These are phyloP conservation scores for Pecoramyces ruminantium DNA, from an alignment of 192 early-diverging fungal species.

Conservation along the genomic window DNA sequence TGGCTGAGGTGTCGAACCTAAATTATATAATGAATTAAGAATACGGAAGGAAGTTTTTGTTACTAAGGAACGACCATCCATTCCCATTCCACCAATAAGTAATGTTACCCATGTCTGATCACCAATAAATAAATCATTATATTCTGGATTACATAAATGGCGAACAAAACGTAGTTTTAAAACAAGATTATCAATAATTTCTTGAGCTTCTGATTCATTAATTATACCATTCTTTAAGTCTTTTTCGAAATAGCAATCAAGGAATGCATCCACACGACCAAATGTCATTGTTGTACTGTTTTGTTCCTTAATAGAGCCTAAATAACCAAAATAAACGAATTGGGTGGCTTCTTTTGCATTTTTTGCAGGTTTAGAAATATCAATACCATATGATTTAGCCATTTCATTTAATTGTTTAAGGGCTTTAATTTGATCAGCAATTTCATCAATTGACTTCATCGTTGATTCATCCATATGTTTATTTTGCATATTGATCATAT, in stretches of 20 bases:
- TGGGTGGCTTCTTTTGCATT: slow-evolving; percentile 5
- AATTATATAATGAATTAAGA: slow-evolving; percentile 4
- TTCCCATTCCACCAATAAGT: not conserved
- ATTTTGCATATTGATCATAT: slow-evolving; percentile 3
- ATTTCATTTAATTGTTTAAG: slow-evolving; percentile 1
- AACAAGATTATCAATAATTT: slow-evolving; percentile 5
- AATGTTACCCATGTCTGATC: slow-evolving; percentile 7
- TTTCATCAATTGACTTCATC: slow-evolving; percentile 1
- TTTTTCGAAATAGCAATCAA: slow-evolving; percentile 2
- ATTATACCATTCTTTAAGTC: slow-evolving; percentile 2
- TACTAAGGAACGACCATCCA: slow-evolving; percentile 1
- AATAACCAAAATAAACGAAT: slow-evolving; percentile 4
- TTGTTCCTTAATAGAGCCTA: slow-evolving; percentile 5
- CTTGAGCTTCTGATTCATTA: slow-evolving; percentile 5
- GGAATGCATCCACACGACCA: slow-evolving; percentile 7
- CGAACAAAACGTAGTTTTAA: slow-evolving; percentile 7
- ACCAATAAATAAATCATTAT: slow-evolving; percentile 8
- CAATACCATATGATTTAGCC: slow-evolving; percentile 7
- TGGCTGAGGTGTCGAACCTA: slow-evolving; percentile 5
- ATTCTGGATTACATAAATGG: slow-evolving; percentile 6
- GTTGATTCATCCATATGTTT: not conserved
- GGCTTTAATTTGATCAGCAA: slow-evolving; percentile 5
- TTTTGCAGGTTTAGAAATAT: slow-evolving; percentile 3
- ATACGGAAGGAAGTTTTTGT: slow-evolving; percentile 6
- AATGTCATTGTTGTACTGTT: slow-evolving; percentile 8